Evolutionary conservation across 345 rosid genomes (phyloP), one percentile per base, ranked within the genome.

Genomic region (Brassica rapa): DNA sequence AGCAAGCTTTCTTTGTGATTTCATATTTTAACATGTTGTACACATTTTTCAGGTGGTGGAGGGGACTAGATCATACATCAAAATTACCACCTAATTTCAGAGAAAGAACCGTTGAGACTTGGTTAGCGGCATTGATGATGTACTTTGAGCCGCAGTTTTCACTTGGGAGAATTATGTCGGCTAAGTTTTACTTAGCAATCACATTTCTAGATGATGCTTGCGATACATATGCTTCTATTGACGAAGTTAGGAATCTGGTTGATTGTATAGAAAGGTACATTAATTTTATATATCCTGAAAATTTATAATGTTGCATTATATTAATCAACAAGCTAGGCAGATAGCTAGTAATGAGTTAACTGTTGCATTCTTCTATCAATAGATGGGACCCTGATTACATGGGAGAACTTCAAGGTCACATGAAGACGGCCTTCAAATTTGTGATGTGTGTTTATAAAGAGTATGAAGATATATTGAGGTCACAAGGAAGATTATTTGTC

Each of bases 381-480:
- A 63, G 70, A 74, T 74, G 77, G 77, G 77, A 73, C 8, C 77
- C 62, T 0, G 8, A 64, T 30, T 30, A 74, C 70, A 74, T 23
- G 63, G 70, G n/a, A 49, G 32, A 74, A 12, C 77, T 74, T 63
- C n/a, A 64, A 49, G 70, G 63, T 12, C 53, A 32, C 27, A 46
- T 74, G 71, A 51, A 74, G 70, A 53, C 25, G n/a, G 32, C 53
- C 35, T 74, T 74, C 63, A 33, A 51, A 51, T 19, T 51, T 49
- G 64, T 64, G 53, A 63, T 74, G 70, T 16, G 23, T n/a, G 35
- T 74, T 32, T 74, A 16, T 51, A 62, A 63, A 7, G 77, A 73
- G 51, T 55, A 7, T 55, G 72, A 75, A 66, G 70, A 57, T 0
- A 16, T 46, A 75, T 56, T 67, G 67, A 75, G 10, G 43, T 67